Base-by-base conservation (phyloP, 768 basidiomycete genomes). In the Panaeolus papilionaceus region DNA sequence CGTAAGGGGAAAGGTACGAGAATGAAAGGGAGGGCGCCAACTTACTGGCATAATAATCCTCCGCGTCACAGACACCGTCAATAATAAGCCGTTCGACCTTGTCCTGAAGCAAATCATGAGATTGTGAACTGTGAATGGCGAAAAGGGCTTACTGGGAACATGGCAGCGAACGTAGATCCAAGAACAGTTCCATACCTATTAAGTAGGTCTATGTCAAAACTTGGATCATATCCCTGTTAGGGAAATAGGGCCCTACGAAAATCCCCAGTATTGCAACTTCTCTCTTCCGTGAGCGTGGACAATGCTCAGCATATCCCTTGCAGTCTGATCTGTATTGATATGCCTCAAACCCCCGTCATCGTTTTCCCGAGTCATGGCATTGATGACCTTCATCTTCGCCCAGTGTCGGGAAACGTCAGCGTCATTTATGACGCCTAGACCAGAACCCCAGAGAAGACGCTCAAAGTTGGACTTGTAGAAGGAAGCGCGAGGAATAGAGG, bases 391-490 rank as follows among this genome's bases (percentile, higher is more conserved):
- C 14, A 76, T 72, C 11, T 75, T 75, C 0, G 80, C 81, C 80
- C 79, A 80, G 3, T 67, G 66, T 3, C 71, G 69, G 1, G 78
- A 70, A 1, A 83, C 66, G 16, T 69, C 74, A 10, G 71, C 75
- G 1, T 73, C 67, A 0, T 76, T 69, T 6, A 66, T 70, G 54
- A 79, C 79, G 12, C 39, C 10, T 64, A 26, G 20, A 26, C 47
- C 61, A 38, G 47, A n/a, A 7, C 65, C 68, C 74, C 76, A 80
- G 2, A 79, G 61, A n/a, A 67, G 70, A 20, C 81, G 68, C 67
- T 83, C 81, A 1, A 76, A 71, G n/a, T 73, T 73, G 7, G 73
- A 77, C 42, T 78, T 70, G 69, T 82, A 84, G 66, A 81, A 80
- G 0, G 75, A 78, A 4, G 74, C 77, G 4, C 74, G 70, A 9